Conservation (phyloP, 1,284 basidiomycete genomes). For the Heterobasidion occidentale region DNA sequence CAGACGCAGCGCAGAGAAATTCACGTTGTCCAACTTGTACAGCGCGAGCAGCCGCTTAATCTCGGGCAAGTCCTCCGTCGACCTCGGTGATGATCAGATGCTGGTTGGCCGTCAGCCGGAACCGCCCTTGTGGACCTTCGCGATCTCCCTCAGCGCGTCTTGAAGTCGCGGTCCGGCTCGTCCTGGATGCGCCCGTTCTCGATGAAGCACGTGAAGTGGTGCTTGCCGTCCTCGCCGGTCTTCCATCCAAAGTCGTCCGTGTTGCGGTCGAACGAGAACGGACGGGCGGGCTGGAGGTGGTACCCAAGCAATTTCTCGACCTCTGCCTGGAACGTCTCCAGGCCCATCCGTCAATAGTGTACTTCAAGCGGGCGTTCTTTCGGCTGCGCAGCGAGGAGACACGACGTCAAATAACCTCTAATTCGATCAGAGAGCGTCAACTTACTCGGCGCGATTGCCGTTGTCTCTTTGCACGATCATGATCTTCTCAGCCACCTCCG, state of each 20-base stretch:
- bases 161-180: conserved; percentile 86
- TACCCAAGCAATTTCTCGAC: conserved; percentile 90
- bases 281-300: conserved; percentile 62
- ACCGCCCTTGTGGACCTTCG: conserved; percentile 90
- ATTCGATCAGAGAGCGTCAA: conserved; percentile 10
- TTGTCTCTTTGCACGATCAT: conserved; percentile 95
- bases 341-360: conserved; percentile 96
- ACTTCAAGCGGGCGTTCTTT: conserved; percentile 89
- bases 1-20: conserved; percentile 75
- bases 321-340: conserved; percentile 80
- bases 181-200: conserved; percentile 98
- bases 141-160: conserved; percentile 88
- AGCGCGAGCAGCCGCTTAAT: conserved; percentile 80
- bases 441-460: conserved; percentile 88
- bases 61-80: conserved; percentile 59
- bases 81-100: conserved; percentile 90
- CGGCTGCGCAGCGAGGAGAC: conserved; percentile 15
- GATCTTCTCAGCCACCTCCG: conserved; percentile 84
- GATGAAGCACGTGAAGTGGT: conserved; percentile 93
- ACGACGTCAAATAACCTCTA: not conserved
- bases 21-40: conserved; percentile 90
- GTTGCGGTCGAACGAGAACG: conserved; percentile 85
- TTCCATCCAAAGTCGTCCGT: conserved; percentile 94
- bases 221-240: conserved; percentile 80
- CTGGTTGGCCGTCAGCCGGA: conserved; percentile 94